Conservation (phyloP, 169 alveolate species). For the Cyclospora cayetanensis region DNA sequence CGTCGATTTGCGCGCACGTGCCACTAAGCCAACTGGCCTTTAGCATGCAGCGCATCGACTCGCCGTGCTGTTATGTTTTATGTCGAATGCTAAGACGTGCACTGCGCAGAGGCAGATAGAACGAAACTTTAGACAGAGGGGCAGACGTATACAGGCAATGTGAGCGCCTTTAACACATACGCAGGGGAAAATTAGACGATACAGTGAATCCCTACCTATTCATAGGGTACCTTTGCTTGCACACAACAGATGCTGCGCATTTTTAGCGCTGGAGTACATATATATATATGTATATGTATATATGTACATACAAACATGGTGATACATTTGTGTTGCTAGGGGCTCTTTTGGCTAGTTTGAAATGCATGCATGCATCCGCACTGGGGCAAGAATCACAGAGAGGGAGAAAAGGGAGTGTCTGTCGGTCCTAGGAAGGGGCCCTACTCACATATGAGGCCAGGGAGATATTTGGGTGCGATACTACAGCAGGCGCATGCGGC, state of each 20-base stretch:
- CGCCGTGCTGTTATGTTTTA: too few species aligned
- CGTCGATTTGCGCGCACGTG: too few species aligned
- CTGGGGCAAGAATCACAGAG: not conserved
- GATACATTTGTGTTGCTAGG: not conserved
- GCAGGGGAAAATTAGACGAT: not conserved
- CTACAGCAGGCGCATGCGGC: not conserved
- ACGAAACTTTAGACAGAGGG: not conserved
- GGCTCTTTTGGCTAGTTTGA: not conserved
- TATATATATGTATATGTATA: too few species aligned
- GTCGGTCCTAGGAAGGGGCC: not conserved
- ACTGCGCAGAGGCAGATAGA: not conserved
- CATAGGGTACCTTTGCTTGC: not conserved
- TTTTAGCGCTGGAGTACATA: not conserved
- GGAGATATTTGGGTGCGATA: not conserved
- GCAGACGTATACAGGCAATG: not conserved
- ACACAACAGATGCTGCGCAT: not conserved
- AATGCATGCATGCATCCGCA: not conserved
- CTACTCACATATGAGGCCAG: not conserved
- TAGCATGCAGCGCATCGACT: too few species aligned
- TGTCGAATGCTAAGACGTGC: too few species aligned
- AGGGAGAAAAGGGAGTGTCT: too few species aligned
- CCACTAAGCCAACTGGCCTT: too few species aligned
- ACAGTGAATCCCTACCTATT: not conserved
- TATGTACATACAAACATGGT: not conserved
- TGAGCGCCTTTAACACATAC: not conserved